A percentile compares a stretch with the other conserved stretches of the same genome.
Evolutionary conservation across 2,329 filamentous ascomycete genomes (phyloP).

Genomic region (Aspergillus sp.): DNA sequence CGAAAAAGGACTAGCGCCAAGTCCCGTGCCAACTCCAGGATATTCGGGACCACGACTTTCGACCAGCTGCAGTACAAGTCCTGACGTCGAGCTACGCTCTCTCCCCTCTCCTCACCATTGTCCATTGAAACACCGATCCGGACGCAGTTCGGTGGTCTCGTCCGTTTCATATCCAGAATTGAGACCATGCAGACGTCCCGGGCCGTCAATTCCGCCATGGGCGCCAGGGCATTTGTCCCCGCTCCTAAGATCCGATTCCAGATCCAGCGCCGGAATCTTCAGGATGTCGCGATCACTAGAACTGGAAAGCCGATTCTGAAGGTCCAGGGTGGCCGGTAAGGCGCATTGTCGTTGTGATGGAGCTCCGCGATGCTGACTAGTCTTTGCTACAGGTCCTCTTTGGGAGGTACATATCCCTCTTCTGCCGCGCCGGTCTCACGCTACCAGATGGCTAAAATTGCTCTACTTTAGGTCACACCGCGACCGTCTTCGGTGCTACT

Average conservation of each 20-base stretch:
- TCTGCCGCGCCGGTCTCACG: slow-evolving; percentile 21
- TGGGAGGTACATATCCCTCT: slow-evolving; percentile 67
- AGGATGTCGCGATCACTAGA: slow-evolving; percentile 89
- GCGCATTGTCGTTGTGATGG: slow-evolving; percentile 13
- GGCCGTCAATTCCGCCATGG: slow-evolving; percentile 45
- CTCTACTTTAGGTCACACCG: slow-evolving; percentile 73
- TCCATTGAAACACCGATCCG: slow-evolving; percentile 23
- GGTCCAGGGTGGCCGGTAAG: slow-evolving; percentile 83
- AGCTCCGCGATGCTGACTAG: slow-evolving; percentile 25
- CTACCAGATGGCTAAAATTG: slow-evolving; percentile 28
- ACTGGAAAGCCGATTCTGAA: slow-evolving; percentile 95
- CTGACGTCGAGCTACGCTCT: slow-evolving; percentile 32
- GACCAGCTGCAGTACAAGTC: slow-evolving; percentile 25
- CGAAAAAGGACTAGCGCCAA: slow-evolving; percentile 35
- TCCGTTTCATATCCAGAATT: slow-evolving; percentile 30
- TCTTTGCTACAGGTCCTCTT: slow-evolving; percentile 64
- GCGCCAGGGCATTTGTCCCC: slow-evolving; percentile 40
- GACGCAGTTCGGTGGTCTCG: slow-evolving; percentile 28
- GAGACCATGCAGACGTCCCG: slow-evolving; percentile 50
- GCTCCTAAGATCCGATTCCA: slow-evolving; percentile 42
- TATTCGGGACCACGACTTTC: slow-evolving; percentile 24
- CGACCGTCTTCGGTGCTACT: slow-evolving; percentile 96
- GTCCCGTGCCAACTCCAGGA: slow-evolving; percentile 33
- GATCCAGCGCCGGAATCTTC: slow-evolving; percentile 55
- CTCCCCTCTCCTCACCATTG: slow-evolving; percentile 27